A percentile compares a stretch with the other conserved stretches of the same genome.
Evolutionary conservation across 2,329 filamentous ascomycete genomes (phyloP).

Genomic region (Colletotrichum sp.): DNA sequence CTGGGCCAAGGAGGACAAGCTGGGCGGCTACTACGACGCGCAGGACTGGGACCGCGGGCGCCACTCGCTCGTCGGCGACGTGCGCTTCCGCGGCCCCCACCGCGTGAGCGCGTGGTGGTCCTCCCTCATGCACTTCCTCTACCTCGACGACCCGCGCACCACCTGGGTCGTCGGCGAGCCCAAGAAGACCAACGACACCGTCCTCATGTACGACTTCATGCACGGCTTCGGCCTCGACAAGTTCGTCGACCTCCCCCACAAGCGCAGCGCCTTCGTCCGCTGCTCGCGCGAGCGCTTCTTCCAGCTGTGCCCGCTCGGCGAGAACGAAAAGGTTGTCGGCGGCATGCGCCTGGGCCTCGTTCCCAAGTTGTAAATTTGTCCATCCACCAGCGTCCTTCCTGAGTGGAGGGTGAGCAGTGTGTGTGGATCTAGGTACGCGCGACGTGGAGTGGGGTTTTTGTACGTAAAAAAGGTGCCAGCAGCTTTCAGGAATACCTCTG

Average conservation of each 20-base stretch:
- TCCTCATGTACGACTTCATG: slow-evolving; percentile 76
- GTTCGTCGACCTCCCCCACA: slow-evolving; percentile 74
- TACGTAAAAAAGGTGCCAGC: not conserved
- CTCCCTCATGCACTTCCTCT: slow-evolving; percentile 67
- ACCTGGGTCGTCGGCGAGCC: slow-evolving; percentile 70
- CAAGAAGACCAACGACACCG: slow-evolving; percentile 71
- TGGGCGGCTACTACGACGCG: slow-evolving; percentile 61
- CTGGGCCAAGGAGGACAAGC: slow-evolving; percentile 71
- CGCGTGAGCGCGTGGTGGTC: slow-evolving; percentile 68
- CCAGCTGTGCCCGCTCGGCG: slow-evolving; percentile 65
- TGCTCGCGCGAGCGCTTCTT: slow-evolving; percentile 74
- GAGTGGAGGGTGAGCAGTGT: not conserved
- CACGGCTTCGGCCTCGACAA: slow-evolving; percentile 77
- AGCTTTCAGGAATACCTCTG: not conserved
- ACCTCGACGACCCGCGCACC: slow-evolving; percentile 65
- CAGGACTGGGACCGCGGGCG: slow-evolving; percentile 63
- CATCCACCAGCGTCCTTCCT: not conserved
- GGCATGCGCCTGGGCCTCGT: slow-evolving; percentile 58
- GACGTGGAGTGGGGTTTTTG: not conserved
- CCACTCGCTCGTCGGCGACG: slow-evolving; percentile 63
- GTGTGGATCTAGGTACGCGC: not conserved
- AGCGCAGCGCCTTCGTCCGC: slow-evolving; percentile 70
- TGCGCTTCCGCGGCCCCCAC: slow-evolving; percentile 64
- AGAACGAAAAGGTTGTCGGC: slow-evolving; percentile 60
- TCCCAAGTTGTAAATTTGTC: slow-evolving; percentile 51